phyloP scores from a whole-genome alignment of 768 basidiomycete genomes.

The Trametes cingulata region DNA sequence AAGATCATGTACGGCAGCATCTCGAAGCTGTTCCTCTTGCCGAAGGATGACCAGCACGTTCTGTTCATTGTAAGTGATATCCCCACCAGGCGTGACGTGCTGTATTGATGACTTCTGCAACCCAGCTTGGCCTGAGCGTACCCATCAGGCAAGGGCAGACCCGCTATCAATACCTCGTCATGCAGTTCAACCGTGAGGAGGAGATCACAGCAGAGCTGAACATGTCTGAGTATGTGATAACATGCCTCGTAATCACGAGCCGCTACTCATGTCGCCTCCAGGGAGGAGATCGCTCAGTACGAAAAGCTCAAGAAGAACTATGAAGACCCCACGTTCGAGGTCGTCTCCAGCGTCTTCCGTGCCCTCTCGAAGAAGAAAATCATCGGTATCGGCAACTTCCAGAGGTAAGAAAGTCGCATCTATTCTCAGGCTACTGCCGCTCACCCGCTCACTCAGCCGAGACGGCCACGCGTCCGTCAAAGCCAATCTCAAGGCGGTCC shows the following conservation, averaged over 20 bases:
- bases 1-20: slow-evolving; percentile 91
- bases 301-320: slow-evolving; percentile 91
- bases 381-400: slow-evolving; percentile 81
- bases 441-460: slow-evolving; percentile 49
- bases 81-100: neutral
- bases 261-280: slow-evolving; percentile 30
- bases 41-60: slow-evolving; percentile 95
- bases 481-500: slow-evolving; percentile 94
- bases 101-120: slow-evolving; percentile 2
- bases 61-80: slow-evolving; percentile 76
- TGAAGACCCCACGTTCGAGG: slow-evolving; percentile 93
- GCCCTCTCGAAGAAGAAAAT: slow-evolving; percentile 91
- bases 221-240: slow-evolving; percentile 74
- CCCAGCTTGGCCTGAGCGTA: slow-evolving; percentile 82
- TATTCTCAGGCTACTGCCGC: neutral
- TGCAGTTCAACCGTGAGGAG: slow-evolving; percentile 97
- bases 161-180: slow-evolving; percentile 94
- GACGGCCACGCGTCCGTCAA: slow-evolving; percentile 95
- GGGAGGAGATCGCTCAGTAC: slow-evolving; percentile 75
- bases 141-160: slow-evolving; percentile 99
- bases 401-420: slow-evolving; percentile 53
- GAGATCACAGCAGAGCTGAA: slow-evolving; percentile 96
- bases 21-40: slow-evolving; percentile 85
- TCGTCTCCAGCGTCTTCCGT: slow-evolving; percentile 92
- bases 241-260: neutral